A percentile compares a stretch with the other conserved stretches of the same genome.
Conservation (phyloP, 108 stramenopile species). For the Epipyxis sp. region DNA sequence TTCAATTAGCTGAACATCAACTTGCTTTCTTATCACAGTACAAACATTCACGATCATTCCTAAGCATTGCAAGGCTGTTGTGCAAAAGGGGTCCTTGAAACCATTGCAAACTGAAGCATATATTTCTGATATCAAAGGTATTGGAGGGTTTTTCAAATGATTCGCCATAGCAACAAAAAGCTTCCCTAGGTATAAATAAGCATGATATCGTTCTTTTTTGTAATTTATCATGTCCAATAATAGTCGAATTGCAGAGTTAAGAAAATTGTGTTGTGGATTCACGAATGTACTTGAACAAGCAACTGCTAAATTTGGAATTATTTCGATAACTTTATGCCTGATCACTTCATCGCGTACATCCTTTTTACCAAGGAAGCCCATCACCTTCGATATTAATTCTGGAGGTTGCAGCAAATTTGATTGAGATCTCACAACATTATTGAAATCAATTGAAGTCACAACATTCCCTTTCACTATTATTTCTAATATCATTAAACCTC, state of each 20-base stretch:
- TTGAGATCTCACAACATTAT: neutral
- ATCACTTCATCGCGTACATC: neutral
- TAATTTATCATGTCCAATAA: neutral
- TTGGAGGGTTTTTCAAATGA: no score
- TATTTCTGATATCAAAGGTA: neutral
- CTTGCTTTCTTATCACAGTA: neutral
- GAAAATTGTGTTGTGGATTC: neutral
- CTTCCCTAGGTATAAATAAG: neutral
- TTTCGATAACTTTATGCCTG: neutral
- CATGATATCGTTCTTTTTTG: neutral
- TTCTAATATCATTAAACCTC: slow-evolving; percentile 12
- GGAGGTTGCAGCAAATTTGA: neutral
- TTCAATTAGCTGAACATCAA: neutral
- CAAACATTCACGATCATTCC: neutral
- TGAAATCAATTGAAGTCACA: neutral
- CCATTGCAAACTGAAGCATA: neutral
- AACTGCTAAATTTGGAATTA: slow-evolving; percentile 12
- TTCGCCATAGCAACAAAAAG: slow-evolving; percentile 5
- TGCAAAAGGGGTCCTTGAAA: slow-evolving; percentile 29
- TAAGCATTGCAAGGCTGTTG: neutral
- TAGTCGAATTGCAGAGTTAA: neutral
- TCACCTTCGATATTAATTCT: slow-evolving; percentile 18
- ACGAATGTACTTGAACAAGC: neutral
- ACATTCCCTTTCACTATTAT: neutral
- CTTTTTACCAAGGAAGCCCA: slow-evolving; percentile 1